Conservation (phyloP, 164 flowering plant genomes). For the Vitis labrusca region DNA sequence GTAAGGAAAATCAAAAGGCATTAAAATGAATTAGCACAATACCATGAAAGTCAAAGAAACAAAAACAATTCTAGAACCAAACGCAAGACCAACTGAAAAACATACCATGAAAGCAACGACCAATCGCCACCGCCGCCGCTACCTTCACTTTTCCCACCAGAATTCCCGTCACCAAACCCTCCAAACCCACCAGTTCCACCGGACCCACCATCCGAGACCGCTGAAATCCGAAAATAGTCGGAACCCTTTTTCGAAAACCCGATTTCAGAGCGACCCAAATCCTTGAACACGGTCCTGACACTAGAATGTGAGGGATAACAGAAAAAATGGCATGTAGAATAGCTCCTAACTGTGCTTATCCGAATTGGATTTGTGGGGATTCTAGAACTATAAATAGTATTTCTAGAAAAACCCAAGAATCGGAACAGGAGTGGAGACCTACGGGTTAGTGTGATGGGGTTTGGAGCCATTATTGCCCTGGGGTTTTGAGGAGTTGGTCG, state of each 20-base stretch:
- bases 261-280: constrained; percentile 17
- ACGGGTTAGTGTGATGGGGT: constrained; percentile 17
- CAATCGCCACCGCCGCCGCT: constrained; percentile 36
- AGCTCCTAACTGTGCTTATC: constrained; percentile 4
- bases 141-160: constrained; percentile 37
- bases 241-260: constrained; percentile 16
- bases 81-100: neutral
- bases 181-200: constrained; percentile 50
- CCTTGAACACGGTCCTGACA: constrained; percentile 12
- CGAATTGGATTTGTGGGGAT: constrained; percentile 13
- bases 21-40: neutral
- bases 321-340: constrained; percentile 11
- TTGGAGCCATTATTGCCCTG: constrained; percentile 25
- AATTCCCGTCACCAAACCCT: constrained; percentile 38
- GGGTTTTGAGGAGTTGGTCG: too few species aligned
- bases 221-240: constrained; percentile 32
- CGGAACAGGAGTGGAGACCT: constrained; percentile 24
- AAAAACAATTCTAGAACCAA: neutral
- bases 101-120: constrained; percentile 62
- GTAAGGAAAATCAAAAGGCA: neutral
- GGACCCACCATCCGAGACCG: constrained; percentile 42
- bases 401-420: constrained; percentile 14
- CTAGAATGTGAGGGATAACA: constrained; percentile 13
- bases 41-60: neutral
- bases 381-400: constrained; percentile 20